A percentile compares a stretch with the other conserved stretches of the same genome.
These are phyloP conservation scores for Syzygium syzygioides DNA, from an alignment of 441 rosid genomes.

Conservation along the genomic window DNA sequence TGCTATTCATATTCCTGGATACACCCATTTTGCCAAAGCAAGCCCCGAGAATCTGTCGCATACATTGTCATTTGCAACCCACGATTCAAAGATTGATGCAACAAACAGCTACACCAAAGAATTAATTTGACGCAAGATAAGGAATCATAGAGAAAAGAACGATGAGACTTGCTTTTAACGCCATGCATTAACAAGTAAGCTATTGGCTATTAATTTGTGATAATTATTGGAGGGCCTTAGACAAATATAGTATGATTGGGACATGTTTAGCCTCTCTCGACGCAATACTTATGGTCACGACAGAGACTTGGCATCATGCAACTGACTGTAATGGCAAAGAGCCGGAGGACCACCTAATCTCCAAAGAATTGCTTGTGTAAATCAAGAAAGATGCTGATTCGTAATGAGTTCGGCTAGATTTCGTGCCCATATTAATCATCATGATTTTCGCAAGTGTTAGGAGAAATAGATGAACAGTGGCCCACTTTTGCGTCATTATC, in stretches of 20 bases:
- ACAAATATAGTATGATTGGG: neutral
- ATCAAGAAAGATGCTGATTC: neutral
- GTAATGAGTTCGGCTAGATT: neutral
- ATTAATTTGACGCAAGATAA: neutral
- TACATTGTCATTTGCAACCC: neutral
- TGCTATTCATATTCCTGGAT: neutral
- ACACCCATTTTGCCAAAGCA: neutral
- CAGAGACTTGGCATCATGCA: neutral
- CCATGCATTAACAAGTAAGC: neutral
- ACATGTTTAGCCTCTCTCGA: neutral
- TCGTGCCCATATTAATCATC: neutral
- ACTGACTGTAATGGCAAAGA: neutral
- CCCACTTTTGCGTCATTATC: neutral
- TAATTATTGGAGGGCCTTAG: neutral
- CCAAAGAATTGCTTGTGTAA: neutral
- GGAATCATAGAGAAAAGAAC: neutral
- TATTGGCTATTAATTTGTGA: neutral
- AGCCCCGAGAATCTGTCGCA: neutral
- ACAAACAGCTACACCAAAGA: neutral
- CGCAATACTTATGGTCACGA: neutral
- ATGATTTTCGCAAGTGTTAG: neutral
- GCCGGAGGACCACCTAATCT: neutral
- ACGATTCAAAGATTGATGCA: neutral
- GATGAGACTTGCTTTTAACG: neutral
- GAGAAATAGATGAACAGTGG: neutral